phyloP scores from a whole-genome alignment of 108 stramenopile genomes.

The Aurantiochytrium sp. region DNA sequence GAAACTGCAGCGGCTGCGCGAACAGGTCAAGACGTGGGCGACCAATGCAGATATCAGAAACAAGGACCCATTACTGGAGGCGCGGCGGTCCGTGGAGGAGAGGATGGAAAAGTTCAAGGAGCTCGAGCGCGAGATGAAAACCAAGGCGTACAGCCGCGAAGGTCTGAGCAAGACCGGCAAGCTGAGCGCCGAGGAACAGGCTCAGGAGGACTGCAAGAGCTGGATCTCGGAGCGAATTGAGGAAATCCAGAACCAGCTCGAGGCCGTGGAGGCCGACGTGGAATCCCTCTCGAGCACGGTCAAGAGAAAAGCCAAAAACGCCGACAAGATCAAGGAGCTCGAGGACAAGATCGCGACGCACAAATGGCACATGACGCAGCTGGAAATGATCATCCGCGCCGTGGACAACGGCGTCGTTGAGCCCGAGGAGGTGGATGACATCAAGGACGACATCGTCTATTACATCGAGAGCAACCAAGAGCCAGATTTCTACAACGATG shows the following conservation, averaged over 20 bases:
- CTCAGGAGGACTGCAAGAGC: slow-evolving; percentile 57
- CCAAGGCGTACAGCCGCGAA: slow-evolving; percentile 94
- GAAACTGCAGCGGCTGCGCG: slow-evolving; percentile 92
- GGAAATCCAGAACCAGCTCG: slow-evolving; percentile 61
- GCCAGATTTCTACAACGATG: slow-evolving; percentile 61
- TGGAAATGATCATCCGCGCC: slow-evolving; percentile 90
- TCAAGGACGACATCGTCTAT: slow-evolving; percentile 92
- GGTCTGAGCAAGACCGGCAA: slow-evolving; percentile 77
- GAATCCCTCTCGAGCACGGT: slow-evolving; percentile 71
- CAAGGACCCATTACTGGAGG: slow-evolving; percentile 77
- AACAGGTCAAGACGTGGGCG: slow-evolving; percentile 98
- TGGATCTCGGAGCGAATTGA: slow-evolving; percentile 77
- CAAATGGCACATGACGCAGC: slow-evolving; percentile 74
- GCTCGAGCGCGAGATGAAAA: slow-evolving; percentile 97
- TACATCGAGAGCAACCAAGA: slow-evolving; percentile 85
- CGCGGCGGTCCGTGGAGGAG: slow-evolving; percentile 76
- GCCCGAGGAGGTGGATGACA: slow-evolving; percentile 71
- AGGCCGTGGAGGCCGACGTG: slow-evolving; percentile 80
- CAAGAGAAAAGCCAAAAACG: slow-evolving; percentile 72
- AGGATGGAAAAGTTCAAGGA: slow-evolving; percentile 99
- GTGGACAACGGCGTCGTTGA: slow-evolving; percentile 85
- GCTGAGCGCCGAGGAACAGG: slow-evolving; percentile 72
- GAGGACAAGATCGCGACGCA: slow-evolving; percentile 71
- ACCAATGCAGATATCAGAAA: slow-evolving; percentile 90
- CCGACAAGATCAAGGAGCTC: slow-evolving; percentile 59